Conservation (phyloP, 1,284 basidiomycete genomes). For the Leccinum olivaceoglutinosum region DNA sequence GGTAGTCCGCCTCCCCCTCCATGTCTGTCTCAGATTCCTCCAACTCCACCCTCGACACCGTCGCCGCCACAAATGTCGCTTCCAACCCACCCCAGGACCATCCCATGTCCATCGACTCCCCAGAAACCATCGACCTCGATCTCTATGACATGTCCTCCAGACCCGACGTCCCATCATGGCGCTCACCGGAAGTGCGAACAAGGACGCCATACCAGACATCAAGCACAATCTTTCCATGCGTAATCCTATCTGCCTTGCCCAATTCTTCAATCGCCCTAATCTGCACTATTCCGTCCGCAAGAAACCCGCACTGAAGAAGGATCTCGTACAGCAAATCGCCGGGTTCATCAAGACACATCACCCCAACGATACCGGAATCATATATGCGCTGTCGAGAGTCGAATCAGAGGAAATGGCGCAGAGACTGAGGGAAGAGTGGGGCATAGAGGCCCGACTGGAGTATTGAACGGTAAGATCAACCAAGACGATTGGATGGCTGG, state of each 20-base stretch:
- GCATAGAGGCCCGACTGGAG: slow-evolving; percentile 61
- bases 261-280: slow-evolving; percentile 93
- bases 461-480: slow-evolving; percentile 46
- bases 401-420: slow-evolving; percentile 80
- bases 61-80: background rate
- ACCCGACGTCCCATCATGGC: slow-evolving; percentile 90
- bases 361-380: slow-evolving; percentile 69
- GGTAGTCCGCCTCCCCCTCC: slow-evolving; percentile 15
- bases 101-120: slow-evolving; percentile 5
- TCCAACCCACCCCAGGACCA: slow-evolving; percentile 3
- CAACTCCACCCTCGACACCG: slow-evolving; percentile 10
- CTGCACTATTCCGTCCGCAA: slow-evolving; percentile 76
- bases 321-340: slow-evolving; percentile 61
- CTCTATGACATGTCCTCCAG: slow-evolving; percentile 18
- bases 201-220: slow-evolving; percentile 76
- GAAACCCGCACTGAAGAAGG: slow-evolving; percentile 43
- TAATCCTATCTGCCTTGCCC: slow-evolving; percentile 57
- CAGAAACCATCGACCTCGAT: slow-evolving; percentile 15
- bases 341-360: slow-evolving; percentile 65
- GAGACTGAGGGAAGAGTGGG: slow-evolving; percentile 50
- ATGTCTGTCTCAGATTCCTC: slow-evolving; percentile 17
- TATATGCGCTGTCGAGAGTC: slow-evolving; percentile 76
- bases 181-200: slow-evolving; percentile 89
- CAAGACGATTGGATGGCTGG: slow-evolving; percentile 77
- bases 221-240: slow-evolving; percentile 63